Conservation (phyloP, 805 yeast genomes). For the Myxozyma melibiosi region DNA sequence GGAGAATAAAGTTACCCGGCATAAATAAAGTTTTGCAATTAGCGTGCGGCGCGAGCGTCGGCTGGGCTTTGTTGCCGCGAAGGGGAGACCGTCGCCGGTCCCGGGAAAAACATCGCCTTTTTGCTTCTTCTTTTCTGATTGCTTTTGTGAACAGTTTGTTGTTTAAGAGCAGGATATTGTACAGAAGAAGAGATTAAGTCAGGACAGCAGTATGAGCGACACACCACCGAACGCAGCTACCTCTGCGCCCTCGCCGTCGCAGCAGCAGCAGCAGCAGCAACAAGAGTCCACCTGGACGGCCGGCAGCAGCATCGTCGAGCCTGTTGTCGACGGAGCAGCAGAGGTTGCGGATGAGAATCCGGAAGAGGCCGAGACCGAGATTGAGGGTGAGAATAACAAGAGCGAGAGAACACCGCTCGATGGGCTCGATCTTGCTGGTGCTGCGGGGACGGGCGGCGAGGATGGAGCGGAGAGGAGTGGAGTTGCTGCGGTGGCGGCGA, state of each 20-base stretch:
- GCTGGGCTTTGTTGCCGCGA: too few relatives aligned
- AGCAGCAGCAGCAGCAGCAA: neutral
- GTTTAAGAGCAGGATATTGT: too few relatives aligned
- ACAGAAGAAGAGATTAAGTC: too few relatives aligned
- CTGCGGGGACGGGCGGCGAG: neutral
- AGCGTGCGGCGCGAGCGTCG: too few relatives aligned
- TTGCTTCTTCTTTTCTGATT: too few relatives aligned
- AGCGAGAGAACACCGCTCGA: neutral
- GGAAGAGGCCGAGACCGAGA: constrained; percentile 34
- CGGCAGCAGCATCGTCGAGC: neutral
- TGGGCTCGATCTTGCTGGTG: neutral
- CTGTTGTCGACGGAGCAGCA: neutral
- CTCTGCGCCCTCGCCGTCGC: neutral
- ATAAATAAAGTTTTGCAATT: too few relatives aligned
- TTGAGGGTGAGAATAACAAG: constrained; percentile 25
- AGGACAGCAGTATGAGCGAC: too few relatives aligned
- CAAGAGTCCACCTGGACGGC: neutral
- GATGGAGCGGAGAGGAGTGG: neutral
- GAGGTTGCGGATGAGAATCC: constrained; percentile 21
- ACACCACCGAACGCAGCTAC: too few relatives aligned
- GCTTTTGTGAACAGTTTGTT: too few relatives aligned
- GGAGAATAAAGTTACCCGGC: too few relatives aligned
- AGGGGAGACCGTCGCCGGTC: too few relatives aligned
- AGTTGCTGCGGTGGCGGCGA: neutral
- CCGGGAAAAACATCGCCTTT: too few relatives aligned